phyloP scores from a whole-genome alignment of 2,329 filamentous ascomycete species.

The Orbilia oligospora region DNA sequence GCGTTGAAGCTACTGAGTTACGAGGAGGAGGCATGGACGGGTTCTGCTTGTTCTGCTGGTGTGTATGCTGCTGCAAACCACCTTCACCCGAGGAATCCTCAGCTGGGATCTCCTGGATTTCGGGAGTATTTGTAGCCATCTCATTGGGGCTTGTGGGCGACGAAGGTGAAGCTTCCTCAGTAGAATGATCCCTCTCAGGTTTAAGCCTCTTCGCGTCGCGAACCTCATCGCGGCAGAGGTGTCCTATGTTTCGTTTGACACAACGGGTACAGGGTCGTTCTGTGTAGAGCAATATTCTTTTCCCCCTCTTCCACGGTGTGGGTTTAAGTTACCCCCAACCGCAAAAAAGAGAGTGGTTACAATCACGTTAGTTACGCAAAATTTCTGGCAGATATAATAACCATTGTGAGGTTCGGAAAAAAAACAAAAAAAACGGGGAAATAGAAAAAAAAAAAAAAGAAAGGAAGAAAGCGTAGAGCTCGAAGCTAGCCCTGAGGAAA shows the following conservation, averaged over 20 bases:
- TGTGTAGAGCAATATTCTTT: constrained; percentile 62
- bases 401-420: constrained; percentile 45
- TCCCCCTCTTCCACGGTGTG: constrained; percentile 69
- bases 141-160: constrained; percentile 60
- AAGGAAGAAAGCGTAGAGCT: constrained; percentile 40
- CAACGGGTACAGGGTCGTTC: constrained; percentile 97
- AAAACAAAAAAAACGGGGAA: constrained; percentile 51
- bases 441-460: too few species aligned
- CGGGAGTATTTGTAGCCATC: constrained; percentile 63
- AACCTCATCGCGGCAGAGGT: constrained; percentile 97
- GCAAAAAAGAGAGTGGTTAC: constrained; percentile 66
- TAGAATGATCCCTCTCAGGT: constrained; percentile 68
- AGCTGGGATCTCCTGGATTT: constrained; percentile 68
- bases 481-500: constrained; percentile 39
- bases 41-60: constrained; percentile 69
- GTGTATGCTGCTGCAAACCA: constrained; percentile 71
- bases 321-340: constrained; percentile 65
- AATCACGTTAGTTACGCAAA: constrained; percentile 62
- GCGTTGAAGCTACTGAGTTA: constrained; percentile 62
- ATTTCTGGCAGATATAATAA: constrained; percentile 54
- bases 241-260: constrained; percentile 98
- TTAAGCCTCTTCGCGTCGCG: constrained; percentile 90
- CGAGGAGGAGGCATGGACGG: constrained; percentile 64
- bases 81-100: constrained; percentile 69
- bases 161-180: constrained; percentile 60